Evolutionary conservation across 352 stramenopile species (phyloP).

Genomic region (Phytophthora colocasiae): DNA sequence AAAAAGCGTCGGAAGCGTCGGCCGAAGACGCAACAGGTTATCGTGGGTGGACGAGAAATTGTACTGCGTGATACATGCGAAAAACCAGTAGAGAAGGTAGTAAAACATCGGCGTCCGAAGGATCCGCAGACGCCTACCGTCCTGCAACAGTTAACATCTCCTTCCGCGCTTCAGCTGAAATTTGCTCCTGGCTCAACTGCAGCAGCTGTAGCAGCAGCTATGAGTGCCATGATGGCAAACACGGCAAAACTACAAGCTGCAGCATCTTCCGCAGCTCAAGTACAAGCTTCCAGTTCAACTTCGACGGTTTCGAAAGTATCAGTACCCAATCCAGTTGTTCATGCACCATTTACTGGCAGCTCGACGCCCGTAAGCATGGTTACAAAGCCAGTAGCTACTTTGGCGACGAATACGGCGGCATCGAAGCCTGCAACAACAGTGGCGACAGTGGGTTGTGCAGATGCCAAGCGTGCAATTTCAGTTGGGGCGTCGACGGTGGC

Average conservation of each 20-base stretch:
- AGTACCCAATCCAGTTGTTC: too few species aligned
- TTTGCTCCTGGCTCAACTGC: slow-evolving; percentile 33
- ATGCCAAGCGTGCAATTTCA: not conserved
- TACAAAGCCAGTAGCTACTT: slow-evolving; percentile 2
- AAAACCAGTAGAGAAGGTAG: slow-evolving; percentile 61
- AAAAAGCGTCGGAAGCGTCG: slow-evolving; percentile 46
- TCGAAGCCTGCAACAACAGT: slow-evolving; percentile 1
- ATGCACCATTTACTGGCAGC: too few species aligned
- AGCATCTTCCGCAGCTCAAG: not conserved
- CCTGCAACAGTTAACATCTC: slow-evolving; percentile 23
- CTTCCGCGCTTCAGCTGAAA: slow-evolving; percentile 33
- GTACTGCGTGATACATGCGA: slow-evolving; percentile 68
- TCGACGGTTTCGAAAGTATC: too few species aligned
- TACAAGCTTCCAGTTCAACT: too few species aligned
- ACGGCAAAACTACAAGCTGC: slow-evolving; percentile 28
- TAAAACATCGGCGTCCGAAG: slow-evolving; percentile 51
- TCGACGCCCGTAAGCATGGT: too few species aligned
- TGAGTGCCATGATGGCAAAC: slow-evolving; percentile 40
- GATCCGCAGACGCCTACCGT: slow-evolving; percentile 17
- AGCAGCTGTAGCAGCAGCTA: slow-evolving; percentile 32
- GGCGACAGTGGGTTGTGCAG: not conserved
- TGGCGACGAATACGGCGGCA: not conserved
- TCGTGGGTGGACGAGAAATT: slow-evolving; percentile 53
- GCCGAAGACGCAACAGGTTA: slow-evolving; percentile 58
- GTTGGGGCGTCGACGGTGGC: too few species aligned